Base-by-base conservation (phyloP, 805 yeast species). In the Saccharomyces kudriavzevii region DNA sequence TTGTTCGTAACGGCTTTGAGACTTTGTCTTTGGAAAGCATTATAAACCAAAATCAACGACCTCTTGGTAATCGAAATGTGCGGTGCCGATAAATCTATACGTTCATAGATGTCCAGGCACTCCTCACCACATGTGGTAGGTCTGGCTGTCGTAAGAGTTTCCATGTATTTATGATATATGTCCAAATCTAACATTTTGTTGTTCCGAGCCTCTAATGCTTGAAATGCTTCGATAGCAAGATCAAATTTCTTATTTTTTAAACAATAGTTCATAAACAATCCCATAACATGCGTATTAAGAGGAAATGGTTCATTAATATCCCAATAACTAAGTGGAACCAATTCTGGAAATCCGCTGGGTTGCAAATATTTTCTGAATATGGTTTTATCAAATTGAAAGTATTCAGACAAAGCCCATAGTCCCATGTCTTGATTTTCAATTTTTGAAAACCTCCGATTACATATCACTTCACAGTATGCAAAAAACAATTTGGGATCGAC, bases 21-120 rank as follows among this genome's bases (percentile, higher is more conserved):
- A 3, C 69, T 60, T 49, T 63, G 66, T 35, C 54, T 61, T 27
- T 56, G 55, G 45, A 64, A 65, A 4, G 69, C 61, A 53, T 59
- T 58, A 48, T 65, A 66, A 6, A 63, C 55, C 26, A 65, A 40
- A 5, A 62, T 46, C 27, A 65, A 26, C 2, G 61, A 56, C 22
- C 58, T 62, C 26, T 54, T 60, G 4, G 60, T 49, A 11, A 50
- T 45, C 17, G 54, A 47, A 1, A 56, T 29, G n/a, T 50, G 43
- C n/a, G 40, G n/a, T 9, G 54, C 53, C 11, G 50, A 50, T 1
- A 53, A 22, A 10, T 63, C 61, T 20, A 60, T 49, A 4, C 51
- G 50, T 22, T 58, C 45, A 48, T 56, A 57, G 2, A 56, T 51
- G 24, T 57, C 52, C 2, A 60, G 9, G 30, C 63, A 59, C 29